These are phyloP conservation scores for Asterochloris sp. DNA, from an alignment of 139 green algal genomes.

Conservation along the genomic window DNA sequence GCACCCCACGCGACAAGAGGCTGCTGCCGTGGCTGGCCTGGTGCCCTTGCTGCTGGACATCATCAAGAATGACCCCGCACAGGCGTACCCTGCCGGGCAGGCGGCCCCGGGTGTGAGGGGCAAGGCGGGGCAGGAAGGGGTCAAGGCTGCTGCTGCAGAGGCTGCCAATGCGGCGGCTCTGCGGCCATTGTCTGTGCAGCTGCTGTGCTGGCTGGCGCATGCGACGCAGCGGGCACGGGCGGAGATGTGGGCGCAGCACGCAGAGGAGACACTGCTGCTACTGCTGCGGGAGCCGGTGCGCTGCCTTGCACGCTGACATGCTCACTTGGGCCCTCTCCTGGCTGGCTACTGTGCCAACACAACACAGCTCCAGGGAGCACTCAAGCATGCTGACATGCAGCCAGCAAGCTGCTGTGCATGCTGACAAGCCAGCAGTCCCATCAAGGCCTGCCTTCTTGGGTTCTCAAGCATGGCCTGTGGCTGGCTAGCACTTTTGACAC, in stretches of 20 bases:
- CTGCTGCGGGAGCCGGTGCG: constrained; percentile 55
- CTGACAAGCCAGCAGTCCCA: too few species aligned
- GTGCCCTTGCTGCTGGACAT: constrained; percentile 53
- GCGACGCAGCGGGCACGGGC: constrained; percentile 44
- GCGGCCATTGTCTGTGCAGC: constrained; percentile 46
- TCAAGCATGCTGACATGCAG: too few species aligned
- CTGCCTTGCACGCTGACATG: background rate
- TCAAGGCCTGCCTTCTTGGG: too few species aligned
- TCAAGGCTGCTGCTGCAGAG: background rate
- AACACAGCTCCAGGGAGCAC: too few species aligned
- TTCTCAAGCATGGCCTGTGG: too few species aligned
- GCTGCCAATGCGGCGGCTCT: constrained; percentile 7
- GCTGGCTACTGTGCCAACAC: too few species aligned
- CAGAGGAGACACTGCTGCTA: constrained; percentile 65
- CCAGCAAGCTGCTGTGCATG: too few species aligned
- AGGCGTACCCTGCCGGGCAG: background rate
- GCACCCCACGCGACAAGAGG: constrained; percentile 61
- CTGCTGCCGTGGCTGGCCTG: constrained; percentile 49
- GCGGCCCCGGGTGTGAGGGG: background rate
- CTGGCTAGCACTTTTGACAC: too few species aligned
- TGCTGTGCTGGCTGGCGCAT: constrained; percentile 66
- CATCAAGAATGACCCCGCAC: constrained; percentile 5
- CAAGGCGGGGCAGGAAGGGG: background rate
- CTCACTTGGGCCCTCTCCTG: background rate
- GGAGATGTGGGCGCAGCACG: constrained; percentile 55